Percentiles rank a stretch among this genome's conserved stretches.
phyloP scores from a whole-genome alignment of 192 early-diverging fungal species.

The Gamsiella multidivaricata region DNA sequence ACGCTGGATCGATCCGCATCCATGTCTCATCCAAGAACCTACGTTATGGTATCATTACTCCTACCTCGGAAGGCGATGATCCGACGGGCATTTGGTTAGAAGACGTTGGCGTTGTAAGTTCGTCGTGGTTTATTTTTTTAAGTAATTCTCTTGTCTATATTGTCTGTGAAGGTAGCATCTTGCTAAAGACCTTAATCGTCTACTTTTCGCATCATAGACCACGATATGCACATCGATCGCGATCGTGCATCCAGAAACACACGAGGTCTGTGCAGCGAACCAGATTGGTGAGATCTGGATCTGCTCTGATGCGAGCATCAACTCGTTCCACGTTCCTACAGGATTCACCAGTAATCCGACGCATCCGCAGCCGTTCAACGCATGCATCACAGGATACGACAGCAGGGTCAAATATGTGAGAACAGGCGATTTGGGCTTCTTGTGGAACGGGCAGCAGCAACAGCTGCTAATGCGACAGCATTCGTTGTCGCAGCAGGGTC shows the following conservation, averaged over 20 bases:
- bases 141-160: too few relatives aligned
- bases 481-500: constrained; percentile 5
- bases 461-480: constrained; percentile 7
- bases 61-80: constrained; percentile 59
- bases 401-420: constrained; percentile 71
- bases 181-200: neutral
- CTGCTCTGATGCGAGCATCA: constrained; percentile 66
- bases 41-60: constrained; percentile 70
- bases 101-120: constrained; percentile 72
- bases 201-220: neutral
- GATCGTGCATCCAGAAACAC: constrained; percentile 86
- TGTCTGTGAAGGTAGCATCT: too few relatives aligned
- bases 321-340: constrained; percentile 49
- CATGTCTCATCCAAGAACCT: constrained; percentile 72
- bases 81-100: constrained; percentile 67
- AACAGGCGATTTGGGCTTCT: constrained; percentile 86
- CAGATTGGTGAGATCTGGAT: constrained; percentile 91
- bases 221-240: constrained; percentile 73
- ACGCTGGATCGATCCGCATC: constrained; percentile 71
- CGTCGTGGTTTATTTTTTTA: too few relatives aligned
- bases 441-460: constrained; percentile 72
- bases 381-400: constrained; percentile 68
- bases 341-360: constrained; percentile 14
- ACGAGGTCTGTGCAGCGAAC: constrained; percentile 69
- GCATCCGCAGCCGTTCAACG: constrained; percentile 48